Percentiles rank a stretch among this genome's conserved stretches.
Evolutionary conservation across 495 filamentous ascomycete species (phyloP).

Genomic region (Trichoderma asperelloides): DNA sequence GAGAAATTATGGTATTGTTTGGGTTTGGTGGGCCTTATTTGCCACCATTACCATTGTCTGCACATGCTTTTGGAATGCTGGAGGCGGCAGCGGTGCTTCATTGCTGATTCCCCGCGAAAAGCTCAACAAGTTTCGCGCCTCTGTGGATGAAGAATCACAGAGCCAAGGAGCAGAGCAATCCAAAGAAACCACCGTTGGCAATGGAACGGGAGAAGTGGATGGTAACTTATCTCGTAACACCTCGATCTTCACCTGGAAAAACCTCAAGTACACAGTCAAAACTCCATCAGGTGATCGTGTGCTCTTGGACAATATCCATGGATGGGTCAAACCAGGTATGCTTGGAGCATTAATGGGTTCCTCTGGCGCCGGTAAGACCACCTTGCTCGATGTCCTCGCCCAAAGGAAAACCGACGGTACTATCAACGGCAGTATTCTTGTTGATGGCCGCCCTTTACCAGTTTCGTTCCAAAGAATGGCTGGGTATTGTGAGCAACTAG

Average conservation of each 20-base stretch:
- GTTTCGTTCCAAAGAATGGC: conserved; percentile 63
- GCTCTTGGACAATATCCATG: conserved; percentile 58
- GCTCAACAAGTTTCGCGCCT: conserved; percentile 43
- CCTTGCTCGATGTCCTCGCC: conserved; percentile 57
- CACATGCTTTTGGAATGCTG: conserved; percentile 23
- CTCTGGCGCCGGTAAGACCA: conserved; percentile 73
- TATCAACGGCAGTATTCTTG: conserved; percentile 62
- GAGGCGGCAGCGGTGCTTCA: conserved; percentile 46
- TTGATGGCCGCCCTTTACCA: conserved; percentile 61
- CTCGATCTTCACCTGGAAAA: conserved; percentile 65
- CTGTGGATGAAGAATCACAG: conserved; percentile 19
- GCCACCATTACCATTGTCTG: conserved; percentile 53
- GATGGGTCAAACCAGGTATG: conserved; percentile 68
- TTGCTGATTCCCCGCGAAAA: conserved; percentile 61
- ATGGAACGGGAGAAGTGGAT: not conserved
- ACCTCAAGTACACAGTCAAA: conserved; percentile 65
- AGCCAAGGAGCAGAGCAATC: not conserved
- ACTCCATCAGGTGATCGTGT: conserved; percentile 61
- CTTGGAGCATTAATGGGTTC: conserved; percentile 76
- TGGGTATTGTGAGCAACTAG: conserved; percentile 83
- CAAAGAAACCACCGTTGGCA: not conserved
- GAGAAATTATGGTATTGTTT: conserved; percentile 75
- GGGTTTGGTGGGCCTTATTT: conserved; percentile 45
- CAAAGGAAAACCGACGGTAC: conserved; percentile 69
- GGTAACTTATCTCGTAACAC: conserved; percentile 50